Evolutionary conservation across 495 filamentous ascomycete genomes (phyloP).

Genomic region (Polyplosphaeria fusca): DNA sequence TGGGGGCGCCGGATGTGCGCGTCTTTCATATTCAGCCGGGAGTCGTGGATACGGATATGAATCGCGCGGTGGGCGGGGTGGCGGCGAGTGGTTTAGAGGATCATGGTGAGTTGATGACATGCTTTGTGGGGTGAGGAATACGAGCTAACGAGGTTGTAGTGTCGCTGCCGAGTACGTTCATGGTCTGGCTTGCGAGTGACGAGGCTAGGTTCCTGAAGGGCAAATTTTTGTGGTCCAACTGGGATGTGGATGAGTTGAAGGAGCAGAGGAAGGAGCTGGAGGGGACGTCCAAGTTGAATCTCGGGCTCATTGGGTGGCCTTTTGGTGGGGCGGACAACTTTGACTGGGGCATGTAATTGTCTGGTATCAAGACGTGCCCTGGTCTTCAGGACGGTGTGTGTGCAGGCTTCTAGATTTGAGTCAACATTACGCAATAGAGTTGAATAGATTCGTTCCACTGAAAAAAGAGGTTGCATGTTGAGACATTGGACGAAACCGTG

Average conservation of each 20-base stretch:
- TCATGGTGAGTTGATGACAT: slow-evolving; percentile 39
- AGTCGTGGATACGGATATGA: slow-evolving; percentile 46
- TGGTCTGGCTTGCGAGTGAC: slow-evolving; percentile 50
- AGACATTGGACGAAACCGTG: too few relatives aligned
- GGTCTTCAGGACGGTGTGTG: too few relatives aligned
- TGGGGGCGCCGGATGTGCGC: slow-evolving; percentile 41
- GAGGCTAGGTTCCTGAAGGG: slow-evolving; percentile 51
- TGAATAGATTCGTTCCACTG: too few relatives aligned
- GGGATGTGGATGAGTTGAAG: slow-evolving; percentile 56
- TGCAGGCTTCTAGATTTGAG: too few relatives aligned
- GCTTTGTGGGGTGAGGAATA: not conserved
- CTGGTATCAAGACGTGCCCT: too few relatives aligned
- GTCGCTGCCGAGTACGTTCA: slow-evolving; percentile 45
- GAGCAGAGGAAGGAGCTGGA: slow-evolving; percentile 44
- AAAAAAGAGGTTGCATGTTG: too few relatives aligned
- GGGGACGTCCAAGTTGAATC: slow-evolving; percentile 6
- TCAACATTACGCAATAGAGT: too few relatives aligned
- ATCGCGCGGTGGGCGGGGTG: slow-evolving; percentile 40
- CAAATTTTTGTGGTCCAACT: slow-evolving; percentile 51
- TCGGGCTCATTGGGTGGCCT: slow-evolving; percentile 28
- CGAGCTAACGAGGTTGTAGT: slow-evolving; percentile 34
- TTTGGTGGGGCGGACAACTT: slow-evolving; percentile 1
- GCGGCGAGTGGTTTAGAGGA: slow-evolving; percentile 40
- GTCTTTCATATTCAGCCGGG: slow-evolving; percentile 52
- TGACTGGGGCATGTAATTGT: too few relatives aligned